Evolutionary conservation across 208 protist genomes (phyloP).

Genomic region (Acanthamoeba lugdunensis): DNA sequence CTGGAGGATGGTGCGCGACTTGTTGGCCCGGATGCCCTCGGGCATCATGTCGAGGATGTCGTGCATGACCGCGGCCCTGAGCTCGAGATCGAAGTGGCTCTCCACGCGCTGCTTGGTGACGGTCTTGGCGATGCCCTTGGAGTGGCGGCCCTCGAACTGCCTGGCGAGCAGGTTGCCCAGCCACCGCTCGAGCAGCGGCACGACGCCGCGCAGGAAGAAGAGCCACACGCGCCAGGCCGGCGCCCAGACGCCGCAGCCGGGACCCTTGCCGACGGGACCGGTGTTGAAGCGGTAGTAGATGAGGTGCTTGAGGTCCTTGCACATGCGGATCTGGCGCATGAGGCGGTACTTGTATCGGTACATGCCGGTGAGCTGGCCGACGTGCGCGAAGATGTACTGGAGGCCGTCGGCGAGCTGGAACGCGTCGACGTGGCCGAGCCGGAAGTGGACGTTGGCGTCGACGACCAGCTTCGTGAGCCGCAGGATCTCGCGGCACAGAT

Average conservation of each 20-base stretch:
- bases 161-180: conserved; percentile 98
- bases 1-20: conserved; percentile 97
- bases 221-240: conserved; percentile 99
- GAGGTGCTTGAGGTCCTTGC: conserved; percentile 98
- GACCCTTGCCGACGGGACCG: conserved; percentile 97
- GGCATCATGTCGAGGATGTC: conserved; percentile 99
- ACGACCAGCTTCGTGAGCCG: conserved; percentile 99
- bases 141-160: conserved; percentile 98
- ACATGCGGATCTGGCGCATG: conserved; percentile 98
- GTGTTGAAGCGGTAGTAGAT: conserved; percentile 98
- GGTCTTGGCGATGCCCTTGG: conserved; percentile 96
- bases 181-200: conserved; percentile 99
- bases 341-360: conserved; percentile 99
- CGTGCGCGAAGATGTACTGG: conserved; percentile 99
- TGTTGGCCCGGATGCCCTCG: conserved; percentile 96
- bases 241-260: conserved; percentile 98
- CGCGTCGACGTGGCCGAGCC: conserved; percentile 98
- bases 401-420: conserved; percentile 98
- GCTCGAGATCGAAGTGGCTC: conserved; percentile 99
- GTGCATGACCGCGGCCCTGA: conserved; percentile 98
- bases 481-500: conserved; percentile 98
- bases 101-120: conserved; percentile 99
- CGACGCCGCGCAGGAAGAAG: conserved; percentile 99
- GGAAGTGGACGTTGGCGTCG: conserved; percentile 99
- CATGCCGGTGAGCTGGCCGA: conserved; percentile 98